Base-by-base conservation (phyloP, 441 rosid species). In the Adansonia rubrostipa region DNA sequence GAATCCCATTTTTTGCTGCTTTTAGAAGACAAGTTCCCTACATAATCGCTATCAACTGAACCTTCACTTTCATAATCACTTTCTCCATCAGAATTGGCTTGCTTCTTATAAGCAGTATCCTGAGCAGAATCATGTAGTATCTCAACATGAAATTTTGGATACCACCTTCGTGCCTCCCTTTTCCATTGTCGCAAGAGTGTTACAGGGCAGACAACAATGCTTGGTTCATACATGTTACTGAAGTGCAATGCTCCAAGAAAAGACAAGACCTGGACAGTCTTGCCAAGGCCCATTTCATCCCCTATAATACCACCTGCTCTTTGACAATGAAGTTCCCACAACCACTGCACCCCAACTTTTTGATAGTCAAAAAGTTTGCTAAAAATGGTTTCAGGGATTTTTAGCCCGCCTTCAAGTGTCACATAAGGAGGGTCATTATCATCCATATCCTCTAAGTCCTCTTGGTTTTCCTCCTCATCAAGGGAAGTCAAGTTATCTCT, bases 261-360 rank as follows among this genome's bases (percentile, higher is more conserved):
- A 80, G 97, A 89, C 85, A 96, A 80, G 78, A 96, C 94, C 85
- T 96, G 98, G 69, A 96, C 80, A 15, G 99, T 96, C 87, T 96
- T 96, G 75, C 99, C 99, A 81, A 96, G 98, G 79, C 99, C 98
- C 97, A 96, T 96, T 87, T 96, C 99, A 84, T 96, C 99, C 80
- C 98, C 98, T 61, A 96, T 96, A 68, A 96, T 94, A 62, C 98
- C 99, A 83, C 99, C 98, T 80, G 97, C 97, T 87, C 81, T 90
- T 86, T 96, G 98, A 89, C 99, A 94, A 82, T 96, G 98, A 89
- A 96, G 86, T 83, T 96, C 99, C 98, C 99, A 96, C 19, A 96
- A 85, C 99, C 99, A 96, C 86, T 96, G 99, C 81, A 96, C 97
- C 53, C 99, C 99, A 71, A 96, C 97, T 88, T 88, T 94, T 84